Evolutionary conservation across 768 basidiomycete genomes (phyloP), one percentile per base, ranked within the genome.

Genomic region (Calocera viscosa): DNA sequence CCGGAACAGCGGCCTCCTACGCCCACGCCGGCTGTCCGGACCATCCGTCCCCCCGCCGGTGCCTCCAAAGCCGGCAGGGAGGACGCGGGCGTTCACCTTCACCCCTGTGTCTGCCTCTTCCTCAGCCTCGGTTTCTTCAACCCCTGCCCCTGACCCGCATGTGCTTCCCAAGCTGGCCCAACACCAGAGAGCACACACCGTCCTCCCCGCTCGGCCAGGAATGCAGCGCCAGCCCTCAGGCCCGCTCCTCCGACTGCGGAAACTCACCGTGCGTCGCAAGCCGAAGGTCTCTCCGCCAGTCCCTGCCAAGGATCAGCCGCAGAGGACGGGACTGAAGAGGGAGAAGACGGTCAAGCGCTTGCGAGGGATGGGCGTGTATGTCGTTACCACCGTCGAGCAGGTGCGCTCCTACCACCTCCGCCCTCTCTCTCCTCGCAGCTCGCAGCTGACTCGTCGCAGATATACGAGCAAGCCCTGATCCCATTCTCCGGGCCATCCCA

Each of bases 311-410:
- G 24, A 19, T 19, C 16, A 47, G 24, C 8, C 5, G 8, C 43
- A 17, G 16, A 19, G 19, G 43, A 7, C 24, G 8, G 43, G 43
- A 7, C 53, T 60, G 14, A 60, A 60, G 53, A 12, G 53, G 53
- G 53, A 60, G 30, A 60, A 60, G 53, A 60, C 53, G 53, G 16
- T 60, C 53, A 60, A 60, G 53, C 53, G 19, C 5, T 19, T 60
- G 53, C 11, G 53, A 10, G 53, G 53, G 24, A 60, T 60, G 53
- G 53, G 53, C 53, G 53, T 60, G 53, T 60, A 28, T 32, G 53
- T 60, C 14, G 30, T 26, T 60, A 60, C 53, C 14, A 14, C 11
- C 5, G 53, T 60, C 2, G 53, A 60, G 53, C 14, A 60, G 53
- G 53, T 60, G 30, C 16, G 53, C 53, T 16, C 53, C 53, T 32